Evolutionary conservation across 2,329 filamentous ascomycete genomes (phyloP), one percentile per base, ranked within the genome.

Genomic region (Fusarium xyrophilum): DNA sequence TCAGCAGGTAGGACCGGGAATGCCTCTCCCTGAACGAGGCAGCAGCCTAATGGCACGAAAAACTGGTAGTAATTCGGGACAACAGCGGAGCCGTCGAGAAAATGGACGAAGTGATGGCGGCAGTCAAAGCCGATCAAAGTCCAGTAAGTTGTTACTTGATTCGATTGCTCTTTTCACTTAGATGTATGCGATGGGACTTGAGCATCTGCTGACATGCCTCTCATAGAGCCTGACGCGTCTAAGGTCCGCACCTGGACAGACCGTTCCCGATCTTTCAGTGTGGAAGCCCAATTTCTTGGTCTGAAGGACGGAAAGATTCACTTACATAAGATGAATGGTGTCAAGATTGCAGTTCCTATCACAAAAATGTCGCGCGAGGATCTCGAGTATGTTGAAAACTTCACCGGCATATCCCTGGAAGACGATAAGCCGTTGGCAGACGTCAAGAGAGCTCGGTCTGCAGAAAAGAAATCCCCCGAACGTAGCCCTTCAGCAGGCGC

Each of bases 271-370:
- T 95, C 94, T 2, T 99, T 99, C 81, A 98, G 93, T 73, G 96
- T 99, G 57, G 96, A 98, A 71, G 96, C 96, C 19, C 93, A 99
- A 77, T 99, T 98, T 76, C 88, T 99, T 53, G 95, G 93, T 30
- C 86, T 98, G 54, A 93, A 93, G 77, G 96, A 98, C 76, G 93
- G 94, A 68, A 98, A 98, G 80, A 96, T 99, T 70, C 96, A 99
- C 79, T 84, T 99, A 25, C 96, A 99, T 83, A 99, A 99, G 82
- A 86, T 93, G 80, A 99, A 99, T 76, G 96, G 96, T 38, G 93
- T 99, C 74, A 98, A 98, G 80, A 99, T 99, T 79, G 96, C 96
- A 12, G 96, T 99, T 7, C 96, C 96, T 5, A 88, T 98, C 30
- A 84, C 89, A 39, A 99, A 99, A 78, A 99, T 99, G 96, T 96